Base-by-base conservation (phyloP, 345 rosid genomes). In the Sonneratia alba region DNA sequence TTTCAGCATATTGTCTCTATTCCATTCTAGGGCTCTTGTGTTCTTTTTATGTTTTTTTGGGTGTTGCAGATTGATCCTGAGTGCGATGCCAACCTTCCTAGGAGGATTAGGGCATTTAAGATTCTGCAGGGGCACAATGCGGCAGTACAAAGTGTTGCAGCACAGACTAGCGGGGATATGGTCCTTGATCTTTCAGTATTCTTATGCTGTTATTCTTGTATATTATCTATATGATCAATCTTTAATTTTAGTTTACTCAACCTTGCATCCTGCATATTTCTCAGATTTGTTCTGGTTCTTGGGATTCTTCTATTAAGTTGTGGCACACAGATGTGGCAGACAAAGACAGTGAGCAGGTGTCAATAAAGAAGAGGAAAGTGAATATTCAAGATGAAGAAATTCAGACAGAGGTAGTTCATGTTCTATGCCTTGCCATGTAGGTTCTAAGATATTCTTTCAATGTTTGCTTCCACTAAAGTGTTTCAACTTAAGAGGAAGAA, bases 201-300 rank as follows among this genome's bases (percentile, higher is more conserved):
- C 59, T 37, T 27, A 73, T 48, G n/a, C 16, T 55, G 12, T 62
- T 67, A 34, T 51, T 66, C 19, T 59, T 64, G 24, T 10, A 34
- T n/a, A 37, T 36, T 12, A 64, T 12, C 42, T 32, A 42, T 2
- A 45, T 38, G 48, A 56, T n/a, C 38, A 49, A 55, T 48, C 34
- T 8, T 67, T 32, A 45, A 45, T 62, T 40, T 75, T 53, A n/a
- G 22, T 66, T 22, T 71, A 51, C 69, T 36, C 19, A 59, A 67
- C 43, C 67, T 73, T 73, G 63, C 36, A 36, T 77, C 62, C 66
- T 57, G 59, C 22, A 66, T 55, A 49, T 42, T 56, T 61, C 19
- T 45, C 78, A 94, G 98, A 66, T 94, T 75, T 90, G 97, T 82
- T 92, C 98, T 10, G 89, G 99, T 79, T 92, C 99, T 37, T 92